Evolutionary conservation across 306 rosid species (phyloP).

Genomic region (Oemleria cerasiformis): DNA sequence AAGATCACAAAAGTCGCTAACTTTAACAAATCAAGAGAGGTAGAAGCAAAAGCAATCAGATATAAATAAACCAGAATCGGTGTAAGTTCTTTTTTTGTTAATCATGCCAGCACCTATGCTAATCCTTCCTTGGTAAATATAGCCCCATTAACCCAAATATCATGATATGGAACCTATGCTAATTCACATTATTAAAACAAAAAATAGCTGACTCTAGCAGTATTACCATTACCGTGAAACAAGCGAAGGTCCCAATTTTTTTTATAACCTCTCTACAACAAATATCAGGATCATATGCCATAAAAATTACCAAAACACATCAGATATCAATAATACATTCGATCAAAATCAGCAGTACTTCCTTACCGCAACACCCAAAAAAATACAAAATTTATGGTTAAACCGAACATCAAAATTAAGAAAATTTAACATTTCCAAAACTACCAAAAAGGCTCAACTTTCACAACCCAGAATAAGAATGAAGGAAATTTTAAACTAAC

Average conservation of each 20-base stretch:
- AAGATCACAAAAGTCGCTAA: not conserved
- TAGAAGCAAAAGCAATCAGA: not conserved
- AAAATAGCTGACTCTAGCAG: not conserved
- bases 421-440: not conserved
- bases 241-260: not conserved
- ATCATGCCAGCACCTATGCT: not conserved
- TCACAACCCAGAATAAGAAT: not conserved
- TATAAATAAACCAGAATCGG: not conserved
- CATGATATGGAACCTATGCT: not conserved
- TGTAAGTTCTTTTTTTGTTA: not conserved
- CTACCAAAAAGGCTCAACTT: not conserved
- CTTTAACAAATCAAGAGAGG: not conserved
- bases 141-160: not conserved
- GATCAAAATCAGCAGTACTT: not conserved
- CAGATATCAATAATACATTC: not conserved
- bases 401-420: not conserved
- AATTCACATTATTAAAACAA: not conserved
- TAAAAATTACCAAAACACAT: not conserved
- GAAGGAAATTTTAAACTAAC: not conserved
- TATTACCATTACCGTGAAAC: not conserved
- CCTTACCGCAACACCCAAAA: not conserved
- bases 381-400: not conserved
- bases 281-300: not conserved
- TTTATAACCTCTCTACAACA: not conserved
- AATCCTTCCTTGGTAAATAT: not conserved